Base-by-base conservation (phyloP, 441 rosid species). In the Euphorbia schlechtendalii region DNA sequence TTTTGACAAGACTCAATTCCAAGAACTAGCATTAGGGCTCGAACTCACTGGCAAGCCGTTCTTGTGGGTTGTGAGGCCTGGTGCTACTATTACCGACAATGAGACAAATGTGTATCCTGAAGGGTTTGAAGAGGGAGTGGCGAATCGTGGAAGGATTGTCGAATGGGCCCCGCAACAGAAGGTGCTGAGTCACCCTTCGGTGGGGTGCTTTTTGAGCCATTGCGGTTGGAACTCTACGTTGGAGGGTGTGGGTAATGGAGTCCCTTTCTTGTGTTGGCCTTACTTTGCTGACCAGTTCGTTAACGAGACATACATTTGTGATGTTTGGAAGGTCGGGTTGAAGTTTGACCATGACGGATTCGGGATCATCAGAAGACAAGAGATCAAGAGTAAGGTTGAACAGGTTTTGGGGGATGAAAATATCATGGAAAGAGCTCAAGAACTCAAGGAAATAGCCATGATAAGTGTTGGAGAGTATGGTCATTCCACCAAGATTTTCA, bases 201-300 rank as follows among this genome's bases (percentile, higher is more conserved):
- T 36, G 17, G 87, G 82, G n/a, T 82, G 90, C 69, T 87, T 85
- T 54, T 51, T 87, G 56, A 87, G 80, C 67, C 90, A 81, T 43
- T 83, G 86, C 61, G 90, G 84, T 22, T 87, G 87, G 90, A 85
- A 85, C 61, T 85, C 94, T 8, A 79, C 82, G n/a, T 22, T 82
- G 70, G 94, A 87, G 71, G 88, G 84, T 24, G 65, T 76, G 12
- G 48, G 73, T 67, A 85, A 79, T 49, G 87, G 55, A 8, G 55
- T 51, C 0, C 55, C 55, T 8, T 51, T 51, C 7, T 51, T 51
- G 55, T 51, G 55, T 20, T 51, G 55, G 55, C 55, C 55, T 0
- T 51, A 51, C 25, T 51, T 51, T 51, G 55, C 55, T 51, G 55
- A 51, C 24, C 55, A 51, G 25, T 51, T 51, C 10, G 2, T 51